These are phyloP conservation scores for Penicillium sp. DNA, from an alignment of 2,329 filamentous ascomycete genomes.

Conservation along the genomic window DNA sequence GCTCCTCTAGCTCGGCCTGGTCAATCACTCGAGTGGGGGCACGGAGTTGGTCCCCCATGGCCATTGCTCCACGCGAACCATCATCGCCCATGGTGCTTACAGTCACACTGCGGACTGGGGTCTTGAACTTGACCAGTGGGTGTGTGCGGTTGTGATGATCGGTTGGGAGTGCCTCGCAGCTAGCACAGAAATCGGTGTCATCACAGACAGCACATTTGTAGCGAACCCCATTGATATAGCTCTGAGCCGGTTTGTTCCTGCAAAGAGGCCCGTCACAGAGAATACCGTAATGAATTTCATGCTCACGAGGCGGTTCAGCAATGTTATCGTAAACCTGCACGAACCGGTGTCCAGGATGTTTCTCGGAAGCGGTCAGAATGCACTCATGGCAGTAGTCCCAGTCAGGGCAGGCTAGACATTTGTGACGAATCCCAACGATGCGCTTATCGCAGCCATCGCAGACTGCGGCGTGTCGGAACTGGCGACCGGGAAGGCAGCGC, in stretches of 20 bases:
- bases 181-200: conserved; percentile 91
- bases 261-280: conserved; percentile 95
- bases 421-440: conserved; percentile 87
- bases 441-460: conserved; percentile 91
- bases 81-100: conserved; percentile 82
- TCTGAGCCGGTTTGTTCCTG: conserved; percentile 46
- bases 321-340: conserved; percentile 76
- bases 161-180: conserved; percentile 81
- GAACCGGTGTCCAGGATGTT: conserved; percentile 82
- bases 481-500: conserved; percentile 74
- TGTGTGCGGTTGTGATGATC: conserved; percentile 94
- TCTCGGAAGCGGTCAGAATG: conserved; percentile 60
- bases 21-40: conserved; percentile 44
- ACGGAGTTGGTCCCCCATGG: conserved; percentile 68
- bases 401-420: conserved; percentile 94
- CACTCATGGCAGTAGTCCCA: conserved; percentile 92
- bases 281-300: conserved; percentile 70
- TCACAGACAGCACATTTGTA: conserved; percentile 98
- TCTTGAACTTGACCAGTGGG: conserved; percentile 95
- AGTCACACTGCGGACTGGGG: conserved; percentile 79
- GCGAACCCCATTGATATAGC: conserved; percentile 74
- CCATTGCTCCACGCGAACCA: conserved; percentile 59
- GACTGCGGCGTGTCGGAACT: conserved; percentile 77
- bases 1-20: conserved; percentile 26
- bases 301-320: conserved; percentile 45